These are phyloP conservation scores for Phytophthora capsici DNA, from an alignment of 352 stramenopile genomes.

Conservation along the genomic window DNA sequence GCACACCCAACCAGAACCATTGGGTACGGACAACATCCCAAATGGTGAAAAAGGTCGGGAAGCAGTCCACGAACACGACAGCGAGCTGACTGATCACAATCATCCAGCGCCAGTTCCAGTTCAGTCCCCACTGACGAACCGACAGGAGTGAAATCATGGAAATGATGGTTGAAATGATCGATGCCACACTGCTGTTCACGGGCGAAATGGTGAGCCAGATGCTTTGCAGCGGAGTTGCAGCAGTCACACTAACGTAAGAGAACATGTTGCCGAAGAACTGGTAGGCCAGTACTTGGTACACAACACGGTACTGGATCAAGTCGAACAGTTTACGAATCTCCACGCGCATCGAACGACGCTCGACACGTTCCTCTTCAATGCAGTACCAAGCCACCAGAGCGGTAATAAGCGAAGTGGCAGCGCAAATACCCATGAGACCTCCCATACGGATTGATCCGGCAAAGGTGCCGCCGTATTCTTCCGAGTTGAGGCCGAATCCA, in stretches of 20 bases:
- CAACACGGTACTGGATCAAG: conserved; percentile 58
- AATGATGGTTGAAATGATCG: conserved; percentile 47
- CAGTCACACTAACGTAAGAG: conserved; percentile 50
- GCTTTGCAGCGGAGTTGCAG: conserved; percentile 49
- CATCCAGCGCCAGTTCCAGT: conserved; percentile 64
- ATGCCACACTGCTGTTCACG: conserved; percentile 49
- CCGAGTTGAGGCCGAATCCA: conserved; percentile 64
- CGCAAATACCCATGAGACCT: conserved; percentile 56
- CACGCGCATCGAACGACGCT: conserved; percentile 28
- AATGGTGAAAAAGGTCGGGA: conserved; percentile 57
- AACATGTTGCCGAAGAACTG: conserved; percentile 70
- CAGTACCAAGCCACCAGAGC: conserved; percentile 54
- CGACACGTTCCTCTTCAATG: conserved; percentile 50
- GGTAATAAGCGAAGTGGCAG: conserved; percentile 39
- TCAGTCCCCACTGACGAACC: conserved; percentile 44
- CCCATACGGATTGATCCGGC: conserved; percentile 53
- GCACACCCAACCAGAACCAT: conserved; percentile 65
- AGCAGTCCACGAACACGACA: conserved; percentile 49
- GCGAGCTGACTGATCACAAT: conserved; percentile 44
- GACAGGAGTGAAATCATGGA: conserved; percentile 38
- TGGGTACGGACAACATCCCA: conserved; percentile 59
- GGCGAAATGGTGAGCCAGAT: conserved; percentile 51
- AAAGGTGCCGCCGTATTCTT: conserved; percentile 63
- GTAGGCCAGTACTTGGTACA: conserved; percentile 64
- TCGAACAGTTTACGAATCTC: conserved; percentile 51